These are phyloP conservation scores for Phytophthora constricta DNA, from an alignment of 352 stramenopile genomes.

Conservation along the genomic window DNA sequence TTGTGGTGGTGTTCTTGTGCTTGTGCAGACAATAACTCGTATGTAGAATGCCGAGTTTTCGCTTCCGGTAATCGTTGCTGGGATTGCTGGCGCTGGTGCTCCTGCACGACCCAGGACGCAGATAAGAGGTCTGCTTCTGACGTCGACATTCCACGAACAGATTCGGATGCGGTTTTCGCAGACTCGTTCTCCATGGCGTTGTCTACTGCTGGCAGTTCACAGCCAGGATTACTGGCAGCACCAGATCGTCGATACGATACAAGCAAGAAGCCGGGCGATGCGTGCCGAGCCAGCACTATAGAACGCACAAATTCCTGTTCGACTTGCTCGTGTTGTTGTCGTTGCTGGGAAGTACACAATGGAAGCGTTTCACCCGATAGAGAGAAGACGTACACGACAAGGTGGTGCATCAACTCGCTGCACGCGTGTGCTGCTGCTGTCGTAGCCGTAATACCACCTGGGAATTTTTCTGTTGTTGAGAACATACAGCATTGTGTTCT, in stretches of 20 bases:
- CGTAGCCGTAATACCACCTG: constrained; percentile 46
- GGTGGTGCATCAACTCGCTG: constrained; percentile 46
- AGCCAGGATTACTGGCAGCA: neutral
- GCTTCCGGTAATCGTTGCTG: neutral
- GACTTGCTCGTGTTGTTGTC: neutral
- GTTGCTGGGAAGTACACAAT: no score
- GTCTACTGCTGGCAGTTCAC: neutral
- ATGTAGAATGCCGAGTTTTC: neutral
- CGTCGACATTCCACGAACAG: neutral
- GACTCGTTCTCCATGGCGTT: neutral
- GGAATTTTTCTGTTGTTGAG: constrained; percentile 38
- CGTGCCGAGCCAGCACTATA: constrained; percentile 20
- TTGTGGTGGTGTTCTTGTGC: no score
- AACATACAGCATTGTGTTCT: constrained; percentile 41
- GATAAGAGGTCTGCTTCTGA: neutral
- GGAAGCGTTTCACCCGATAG: neutral
- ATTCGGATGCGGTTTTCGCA: no score
- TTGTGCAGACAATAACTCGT: no score
- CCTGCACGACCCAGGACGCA: neutral
- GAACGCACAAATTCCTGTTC: no score
- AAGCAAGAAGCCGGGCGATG: constrained; percentile 31
- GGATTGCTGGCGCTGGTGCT: neutral
- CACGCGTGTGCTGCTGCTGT: constrained; percentile 36
- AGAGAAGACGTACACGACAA: constrained; percentile 37
- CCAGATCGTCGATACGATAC: constrained; percentile 34